Evolutionary conservation across 2,329 filamentous ascomycete genomes (phyloP).

Genomic region (Drechmeria coniospora): DNA sequence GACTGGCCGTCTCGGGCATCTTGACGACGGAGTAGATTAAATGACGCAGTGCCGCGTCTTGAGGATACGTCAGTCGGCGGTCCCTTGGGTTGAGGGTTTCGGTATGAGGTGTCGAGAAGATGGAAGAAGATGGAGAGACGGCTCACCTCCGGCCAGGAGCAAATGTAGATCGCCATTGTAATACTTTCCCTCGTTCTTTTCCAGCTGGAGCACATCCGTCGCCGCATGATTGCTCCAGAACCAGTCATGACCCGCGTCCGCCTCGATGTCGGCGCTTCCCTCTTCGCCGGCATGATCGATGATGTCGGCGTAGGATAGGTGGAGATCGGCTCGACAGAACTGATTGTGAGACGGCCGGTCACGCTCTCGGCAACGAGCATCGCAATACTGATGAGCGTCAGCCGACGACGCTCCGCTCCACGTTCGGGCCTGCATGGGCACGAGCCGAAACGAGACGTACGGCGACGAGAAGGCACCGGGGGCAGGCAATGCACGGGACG

Average conservation of each 20-base stretch:
- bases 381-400: constrained; percentile 9
- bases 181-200: constrained; percentile 11
- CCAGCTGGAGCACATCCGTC: constrained; percentile 12
- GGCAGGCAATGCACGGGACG: constrained; percentile 5
- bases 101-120: background rate
- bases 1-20: constrained; percentile 7
- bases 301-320: no score
- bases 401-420: background rate
- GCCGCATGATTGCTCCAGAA: constrained; percentile 10
- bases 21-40: constrained; percentile 11
- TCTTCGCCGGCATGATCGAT: no score
- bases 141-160: constrained; percentile 10
- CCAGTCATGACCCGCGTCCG: background rate
- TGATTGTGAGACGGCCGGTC: constrained; percentile 5
- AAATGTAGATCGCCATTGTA: constrained; percentile 9
- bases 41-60: constrained; percentile 10
- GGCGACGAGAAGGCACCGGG: constrained; percentile 7
- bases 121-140: background rate
- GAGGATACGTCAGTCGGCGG: background rate
- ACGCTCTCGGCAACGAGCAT: constrained; percentile 5
- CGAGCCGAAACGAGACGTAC: constrained; percentile 4
- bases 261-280: background rate
- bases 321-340: background rate
- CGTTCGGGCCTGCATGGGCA: background rate
- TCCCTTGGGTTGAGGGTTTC: no score